Base-by-base conservation (phyloP, 352 stramenopile genomes). In the Phytophthora agathidicida region DNA sequence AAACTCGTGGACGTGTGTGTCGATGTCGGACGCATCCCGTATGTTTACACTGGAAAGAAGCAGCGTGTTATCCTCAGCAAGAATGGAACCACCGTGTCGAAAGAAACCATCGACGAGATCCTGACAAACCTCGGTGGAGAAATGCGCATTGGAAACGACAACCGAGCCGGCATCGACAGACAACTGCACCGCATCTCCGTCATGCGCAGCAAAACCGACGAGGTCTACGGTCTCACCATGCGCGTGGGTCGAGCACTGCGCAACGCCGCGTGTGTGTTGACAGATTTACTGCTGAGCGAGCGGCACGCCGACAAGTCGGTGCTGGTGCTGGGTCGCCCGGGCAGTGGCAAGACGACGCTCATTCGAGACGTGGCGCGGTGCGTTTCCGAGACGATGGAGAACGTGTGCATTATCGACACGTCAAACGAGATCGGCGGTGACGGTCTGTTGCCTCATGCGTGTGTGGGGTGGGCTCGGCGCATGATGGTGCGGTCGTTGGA, bases 361-460 rank as follows among this genome's bases (percentile, higher is more conserved):
- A 86, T 98, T 27, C 75, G 86, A 54, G 88, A 96, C 38, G 75
- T 92, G 13, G 78, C 85, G 7, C 60, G 83, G 3, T 79, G 71
- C 19, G 60, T 97, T n/a, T 74, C 87, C 0, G 54, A 79, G 48
- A 68, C 56, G 10, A 73, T 68, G 32, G 66, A 85, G 68, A 96
- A 94, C 51, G 79, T 96, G 9, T 77, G 83, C 16, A 91, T 96
- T 32, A 86, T 97, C 20, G 91, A 97, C 69, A 96, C 89, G 20
- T 93, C 74, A n/a, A 96, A 96, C 68, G 88, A 96, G 63, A 97
- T 97, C 62, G 85, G 73, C 8, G 88, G 90, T n/a, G 85, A 94
- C 54, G 86, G 88, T n/a, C 53, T 86, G 45, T 64, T 91, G 41
- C 88, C 86, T 19, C 88, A 97, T 53, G 41, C 37, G 23, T 94